A percentile compares a stretch with the other conserved stretches of the same genome.
phyloP scores from a whole-genome alignment of 2,329 filamentous ascomycete genomes.

The Epichloe sp. region DNA sequence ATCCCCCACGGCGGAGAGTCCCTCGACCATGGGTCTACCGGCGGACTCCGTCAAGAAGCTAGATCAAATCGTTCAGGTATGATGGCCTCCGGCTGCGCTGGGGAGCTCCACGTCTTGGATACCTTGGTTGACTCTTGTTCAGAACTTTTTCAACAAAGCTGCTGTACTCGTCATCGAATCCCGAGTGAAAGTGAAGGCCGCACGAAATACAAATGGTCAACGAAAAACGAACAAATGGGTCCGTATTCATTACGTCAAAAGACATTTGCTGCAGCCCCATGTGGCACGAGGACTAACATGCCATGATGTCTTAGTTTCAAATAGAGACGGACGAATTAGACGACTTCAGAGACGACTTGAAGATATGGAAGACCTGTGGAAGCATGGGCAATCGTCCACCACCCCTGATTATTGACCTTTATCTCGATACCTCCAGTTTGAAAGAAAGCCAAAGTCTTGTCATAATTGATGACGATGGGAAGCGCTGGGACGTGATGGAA shows the following conservation, averaged over 20 bases:
- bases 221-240: constrained; percentile 79
- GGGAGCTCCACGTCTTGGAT: too few relatives aligned
- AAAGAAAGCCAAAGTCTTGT: constrained; percentile 79
- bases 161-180: constrained; percentile 74
- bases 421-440: constrained; percentile 66
- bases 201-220: constrained; percentile 23
- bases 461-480: constrained; percentile 75
- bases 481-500: constrained; percentile 84
- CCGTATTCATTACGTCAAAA: constrained; percentile 22
- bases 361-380: constrained; percentile 69
- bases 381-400: constrained; percentile 65
- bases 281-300: neutral
- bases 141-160: constrained; percentile 90
- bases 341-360: constrained; percentile 68
- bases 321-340: constrained; percentile 89
- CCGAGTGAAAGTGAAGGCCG: constrained; percentile 54
- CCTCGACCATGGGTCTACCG: constrained; percentile 34
- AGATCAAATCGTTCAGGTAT: constrained; percentile 85
- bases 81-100: constrained; percentile 1
- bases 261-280: neutral
- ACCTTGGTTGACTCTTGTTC: constrained; percentile 1
- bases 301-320: constrained; percentile 57
- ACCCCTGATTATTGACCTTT: constrained; percentile 81
- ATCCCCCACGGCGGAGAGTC: constrained; percentile 33
- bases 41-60: constrained; percentile 64